Percentiles rank a stretch among this genome's conserved stretches.
These are phyloP conservation scores for Coprinopsis strossmayeri DNA, from an alignment of 768 basidiomycete species.

Conservation along the genomic window DNA sequence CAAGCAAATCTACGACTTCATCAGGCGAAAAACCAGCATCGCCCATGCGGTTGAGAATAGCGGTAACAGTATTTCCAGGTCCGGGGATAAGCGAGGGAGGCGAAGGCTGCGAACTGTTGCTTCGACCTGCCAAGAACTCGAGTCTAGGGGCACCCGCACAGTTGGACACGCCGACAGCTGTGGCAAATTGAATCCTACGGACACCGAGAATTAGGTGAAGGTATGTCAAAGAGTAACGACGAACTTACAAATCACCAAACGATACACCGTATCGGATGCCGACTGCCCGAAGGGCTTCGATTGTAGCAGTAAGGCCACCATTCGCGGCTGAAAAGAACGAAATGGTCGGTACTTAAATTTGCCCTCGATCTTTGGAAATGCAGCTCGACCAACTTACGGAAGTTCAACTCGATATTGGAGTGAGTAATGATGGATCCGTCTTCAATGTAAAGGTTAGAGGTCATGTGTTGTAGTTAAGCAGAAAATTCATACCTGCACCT, in stretches of 20 bases:
- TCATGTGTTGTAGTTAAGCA: not conserved
- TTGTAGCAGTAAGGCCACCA: conserved; percentile 35
- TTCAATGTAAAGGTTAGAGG: not conserved
- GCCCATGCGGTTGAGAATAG: conserved; percentile 17
- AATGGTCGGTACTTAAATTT: not conserved
- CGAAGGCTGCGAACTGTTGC: conserved; percentile 24
- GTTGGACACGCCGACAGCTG: conserved; percentile 33
- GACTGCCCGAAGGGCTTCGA: conserved; percentile 29
- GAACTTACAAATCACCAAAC: conserved; percentile 42
- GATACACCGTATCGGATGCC: conserved; percentile 28
- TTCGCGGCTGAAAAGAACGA: conserved; percentile 23
- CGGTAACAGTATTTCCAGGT: conserved; percentile 14
- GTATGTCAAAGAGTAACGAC: no score
- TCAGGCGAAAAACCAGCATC: conserved; percentile 18
- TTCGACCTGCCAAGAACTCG: conserved; percentile 32
- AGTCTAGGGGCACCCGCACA: conserved; percentile 40
- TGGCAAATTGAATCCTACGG: conserved; percentile 41
- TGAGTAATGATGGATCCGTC: conserved; percentile 48
- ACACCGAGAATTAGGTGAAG: not conserved
- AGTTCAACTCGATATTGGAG: conserved; percentile 32
- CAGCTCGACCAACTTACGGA: conserved; percentile 14
- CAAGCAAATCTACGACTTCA: conserved; percentile 28
- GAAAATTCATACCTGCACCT: conserved; percentile 20
- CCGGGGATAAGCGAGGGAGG: conserved; percentile 24
- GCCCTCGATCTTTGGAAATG: not conserved